Percentiles rank a stretch among this genome's conserved stretches.
Conservation (phyloP, 1,139 yeast species). For the Yamadazyma atmosphaerica region DNA sequence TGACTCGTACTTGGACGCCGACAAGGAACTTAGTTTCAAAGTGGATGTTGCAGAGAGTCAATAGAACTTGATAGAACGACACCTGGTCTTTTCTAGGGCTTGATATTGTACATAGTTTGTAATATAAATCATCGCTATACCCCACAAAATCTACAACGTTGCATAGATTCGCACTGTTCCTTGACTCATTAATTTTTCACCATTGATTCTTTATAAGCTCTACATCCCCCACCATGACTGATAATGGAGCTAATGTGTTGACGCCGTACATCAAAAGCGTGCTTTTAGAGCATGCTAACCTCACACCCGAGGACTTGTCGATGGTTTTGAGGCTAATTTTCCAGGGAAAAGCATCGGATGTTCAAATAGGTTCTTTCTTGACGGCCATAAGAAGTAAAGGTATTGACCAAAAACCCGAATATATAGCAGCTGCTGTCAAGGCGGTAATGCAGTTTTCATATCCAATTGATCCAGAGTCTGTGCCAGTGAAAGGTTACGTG, state of each 20-base stretch:
- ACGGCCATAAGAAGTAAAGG: slow-evolving; percentile 73
- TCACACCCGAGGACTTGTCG: slow-evolving; percentile 60
- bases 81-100: no score
- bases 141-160: no score
- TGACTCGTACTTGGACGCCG: slow-evolving; percentile 89
- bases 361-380: slow-evolving; percentile 77
- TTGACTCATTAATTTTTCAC: no score
- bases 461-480: slow-evolving; percentile 40
- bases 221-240: no score
- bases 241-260: slow-evolving; percentile 23
- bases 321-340: slow-evolving; percentile 62
- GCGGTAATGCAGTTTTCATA: slow-evolving; percentile 66
- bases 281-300: slow-evolving; percentile 51
- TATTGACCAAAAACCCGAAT: slow-evolving; percentile 79
- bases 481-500: slow-evolving; percentile 55
- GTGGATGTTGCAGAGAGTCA: no score
- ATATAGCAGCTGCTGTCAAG: slow-evolving; percentile 80
- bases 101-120: no score
- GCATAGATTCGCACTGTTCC: no score
- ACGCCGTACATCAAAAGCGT: slow-evolving; percentile 68
- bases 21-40: slow-evolving; percentile 62
- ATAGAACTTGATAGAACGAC: no score
- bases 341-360: slow-evolving; percentile 58
- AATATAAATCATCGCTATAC: no score
- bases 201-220: no score